These are phyloP conservation scores for Aspergillus sp. DNA, from an alignment of 2,329 filamentous ascomycete species.

Conservation along the genomic window DNA sequence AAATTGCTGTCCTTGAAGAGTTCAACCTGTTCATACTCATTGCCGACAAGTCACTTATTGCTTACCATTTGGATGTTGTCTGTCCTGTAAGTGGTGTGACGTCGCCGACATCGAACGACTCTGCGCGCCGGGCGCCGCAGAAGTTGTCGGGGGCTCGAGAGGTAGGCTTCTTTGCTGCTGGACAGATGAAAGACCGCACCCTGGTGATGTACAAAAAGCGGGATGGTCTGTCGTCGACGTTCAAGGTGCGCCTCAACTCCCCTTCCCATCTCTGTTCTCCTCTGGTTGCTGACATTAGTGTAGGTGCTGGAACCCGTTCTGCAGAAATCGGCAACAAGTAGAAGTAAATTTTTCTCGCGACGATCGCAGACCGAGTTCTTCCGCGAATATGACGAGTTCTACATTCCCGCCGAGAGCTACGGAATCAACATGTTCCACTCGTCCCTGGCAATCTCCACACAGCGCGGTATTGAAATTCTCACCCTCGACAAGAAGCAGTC, in stretches of 20 bases:
- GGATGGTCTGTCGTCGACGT: conserved; percentile 86
- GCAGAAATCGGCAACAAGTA: conserved; percentile 86
- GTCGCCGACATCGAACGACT: conserved; percentile 62
- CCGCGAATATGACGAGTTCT: conserved; percentile 98
- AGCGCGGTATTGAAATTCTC: conserved; percentile 91
- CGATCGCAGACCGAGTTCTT: conserved; percentile 87
- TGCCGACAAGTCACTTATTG: conserved; percentile 84
- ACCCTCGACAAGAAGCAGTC: conserved; percentile 96
- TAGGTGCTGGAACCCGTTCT: conserved; percentile 82
- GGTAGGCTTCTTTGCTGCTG: conserved; percentile 93
- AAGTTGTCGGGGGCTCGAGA: conserved; percentile 83
- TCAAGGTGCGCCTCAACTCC: conserved; percentile 56
- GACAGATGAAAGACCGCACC: conserved; percentile 93
- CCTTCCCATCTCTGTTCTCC: neutral
- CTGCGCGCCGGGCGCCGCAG: conserved; percentile 79
- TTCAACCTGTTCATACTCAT: conserved; percentile 91
- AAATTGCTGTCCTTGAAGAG: conserved; percentile 91
- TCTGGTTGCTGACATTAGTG: neutral
- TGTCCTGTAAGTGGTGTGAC: conserved; percentile 51
- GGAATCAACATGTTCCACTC: conserved; percentile 95
- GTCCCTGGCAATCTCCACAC: conserved; percentile 85
- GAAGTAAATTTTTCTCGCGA: conserved; percentile 64
- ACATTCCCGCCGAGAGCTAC: conserved; percentile 92
- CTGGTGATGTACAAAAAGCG: conserved; percentile 97
- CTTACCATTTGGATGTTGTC: conserved; percentile 88